Conservation (phyloP, 768 basidiomycete species). For the Dacryopinax spathularia region DNA sequence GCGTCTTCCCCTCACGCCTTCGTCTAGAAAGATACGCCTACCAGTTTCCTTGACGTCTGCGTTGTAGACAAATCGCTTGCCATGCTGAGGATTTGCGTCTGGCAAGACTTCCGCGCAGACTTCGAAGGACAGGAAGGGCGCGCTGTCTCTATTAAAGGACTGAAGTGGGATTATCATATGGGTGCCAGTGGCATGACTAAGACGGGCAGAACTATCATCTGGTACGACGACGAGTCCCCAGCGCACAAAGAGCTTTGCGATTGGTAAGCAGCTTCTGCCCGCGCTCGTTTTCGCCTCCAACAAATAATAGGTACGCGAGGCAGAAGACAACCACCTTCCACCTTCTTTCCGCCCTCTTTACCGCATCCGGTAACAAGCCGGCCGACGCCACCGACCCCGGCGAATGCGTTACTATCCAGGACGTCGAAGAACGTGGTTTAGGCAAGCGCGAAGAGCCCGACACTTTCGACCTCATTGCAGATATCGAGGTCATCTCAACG, state of each 20-base stretch:
- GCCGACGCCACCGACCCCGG: too few relatives aligned
- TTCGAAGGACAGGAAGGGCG: neutral
- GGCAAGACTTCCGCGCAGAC: neutral
- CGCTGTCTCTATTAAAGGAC: neutral
- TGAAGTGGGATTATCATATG: neutral
- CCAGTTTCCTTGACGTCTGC: neutral
- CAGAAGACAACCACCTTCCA: neutral
- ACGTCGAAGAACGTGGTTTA: too few relatives aligned
- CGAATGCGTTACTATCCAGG: too few relatives aligned
- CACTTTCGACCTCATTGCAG: too few relatives aligned
- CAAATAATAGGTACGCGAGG: neutral
- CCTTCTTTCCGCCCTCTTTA: too few relatives aligned
- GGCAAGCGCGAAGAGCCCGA: too few relatives aligned
- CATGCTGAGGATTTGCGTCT: neutral
- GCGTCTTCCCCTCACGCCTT: neutral
- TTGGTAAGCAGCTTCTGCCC: neutral
- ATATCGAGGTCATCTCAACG: too few relatives aligned
- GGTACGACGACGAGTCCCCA: neutral
- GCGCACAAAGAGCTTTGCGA: neutral
- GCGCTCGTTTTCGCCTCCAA: neutral
- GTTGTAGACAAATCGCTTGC: neutral
- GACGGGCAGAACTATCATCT: neutral
- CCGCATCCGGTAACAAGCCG: too few relatives aligned
- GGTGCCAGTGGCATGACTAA: neutral
- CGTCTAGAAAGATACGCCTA: too few relatives aligned